phyloP scores from a whole-genome alignment of 2,329 filamentous ascomycete genomes.

The Xylaria sp. region DNA sequence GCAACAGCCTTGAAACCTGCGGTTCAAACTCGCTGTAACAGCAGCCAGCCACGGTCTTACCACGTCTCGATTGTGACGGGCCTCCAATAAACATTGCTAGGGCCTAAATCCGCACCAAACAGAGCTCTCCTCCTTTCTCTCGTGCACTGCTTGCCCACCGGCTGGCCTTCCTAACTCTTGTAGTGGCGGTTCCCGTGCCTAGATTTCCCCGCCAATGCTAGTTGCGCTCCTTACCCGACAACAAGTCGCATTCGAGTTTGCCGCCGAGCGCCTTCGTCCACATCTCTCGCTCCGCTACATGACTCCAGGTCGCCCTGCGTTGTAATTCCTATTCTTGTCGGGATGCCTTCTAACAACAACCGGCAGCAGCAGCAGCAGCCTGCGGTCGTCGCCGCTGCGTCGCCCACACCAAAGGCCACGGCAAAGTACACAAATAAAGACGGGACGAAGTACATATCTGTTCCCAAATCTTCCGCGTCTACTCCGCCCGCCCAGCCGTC shows the following conservation, averaged over 20 bases:
- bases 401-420: constrained; percentile 57
- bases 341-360: constrained; percentile 61
- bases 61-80: constrained; percentile 22
- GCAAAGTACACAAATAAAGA: constrained; percentile 72
- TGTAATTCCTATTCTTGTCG: constrained; percentile 29
- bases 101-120: constrained; percentile 18
- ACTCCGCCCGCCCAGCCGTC: constrained; percentile 61
- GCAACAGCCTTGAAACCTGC: constrained; percentile 18
- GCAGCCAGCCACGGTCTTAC: constrained; percentile 15
- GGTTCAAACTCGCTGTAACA: constrained; percentile 8
- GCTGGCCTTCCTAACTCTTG: constrained; percentile 6
- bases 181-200: constrained; percentile 27
- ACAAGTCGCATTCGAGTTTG: constrained; percentile 25
- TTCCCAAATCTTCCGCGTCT: constrained; percentile 60
- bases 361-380: constrained; percentile 46
- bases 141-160: not conserved
- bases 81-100: constrained; percentile 16
- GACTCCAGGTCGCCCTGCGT: constrained; percentile 32
- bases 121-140: constrained; percentile 4
- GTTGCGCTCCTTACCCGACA: constrained; percentile 24
- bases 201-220: constrained; percentile 26
- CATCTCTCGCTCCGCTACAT: constrained; percentile 29
- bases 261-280: constrained; percentile 20
- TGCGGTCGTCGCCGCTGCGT: constrained; percentile 55
- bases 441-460: constrained; percentile 71